Evolutionary conservation across 768 basidiomycete genomes (phyloP).

Genomic region (Calvatia gigantea): DNA sequence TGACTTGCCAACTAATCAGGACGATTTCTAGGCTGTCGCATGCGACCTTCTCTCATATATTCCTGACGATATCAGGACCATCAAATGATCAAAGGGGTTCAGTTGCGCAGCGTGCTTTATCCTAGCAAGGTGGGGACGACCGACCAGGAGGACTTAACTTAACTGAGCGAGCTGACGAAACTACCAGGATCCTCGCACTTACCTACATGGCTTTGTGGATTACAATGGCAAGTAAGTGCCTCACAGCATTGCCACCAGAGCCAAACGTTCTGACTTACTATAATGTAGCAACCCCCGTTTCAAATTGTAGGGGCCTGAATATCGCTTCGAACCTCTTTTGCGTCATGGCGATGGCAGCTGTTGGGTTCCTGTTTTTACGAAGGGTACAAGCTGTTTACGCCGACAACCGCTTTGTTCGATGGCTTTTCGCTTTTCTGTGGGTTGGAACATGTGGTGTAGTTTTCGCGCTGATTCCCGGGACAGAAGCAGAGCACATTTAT

Average conservation of each 20-base stretch:
- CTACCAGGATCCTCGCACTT: too few relatives aligned
- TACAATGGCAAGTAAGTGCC: too few relatives aligned
- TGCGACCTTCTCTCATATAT: background rate
- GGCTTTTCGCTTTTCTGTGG: conserved; percentile 25
- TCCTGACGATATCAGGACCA: background rate
- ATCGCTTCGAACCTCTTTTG: background rate
- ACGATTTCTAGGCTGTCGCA: background rate
- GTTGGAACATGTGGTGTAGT: conserved; percentile 21
- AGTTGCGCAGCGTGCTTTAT: background rate
- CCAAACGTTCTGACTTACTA: background rate
- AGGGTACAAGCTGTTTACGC: conserved; percentile 29
- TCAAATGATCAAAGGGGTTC: background rate
- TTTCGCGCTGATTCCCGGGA: conserved; percentile 19
- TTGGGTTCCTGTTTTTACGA: conserved; percentile 27
- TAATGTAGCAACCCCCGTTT: background rate
- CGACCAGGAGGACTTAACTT: background rate
- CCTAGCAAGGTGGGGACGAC: background rate
- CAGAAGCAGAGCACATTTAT: conserved; percentile 20
- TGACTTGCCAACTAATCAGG: background rate
- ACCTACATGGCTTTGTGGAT: too few relatives aligned
- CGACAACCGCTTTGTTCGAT: conserved; percentile 16
- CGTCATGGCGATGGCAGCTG: background rate
- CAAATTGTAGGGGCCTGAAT: background rate
- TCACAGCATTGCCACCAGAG: too few relatives aligned
- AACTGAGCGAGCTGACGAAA: too few relatives aligned